Base-by-base conservation (phyloP, 495 filamentous ascomycete genomes). In the Lophium mytilinum region DNA sequence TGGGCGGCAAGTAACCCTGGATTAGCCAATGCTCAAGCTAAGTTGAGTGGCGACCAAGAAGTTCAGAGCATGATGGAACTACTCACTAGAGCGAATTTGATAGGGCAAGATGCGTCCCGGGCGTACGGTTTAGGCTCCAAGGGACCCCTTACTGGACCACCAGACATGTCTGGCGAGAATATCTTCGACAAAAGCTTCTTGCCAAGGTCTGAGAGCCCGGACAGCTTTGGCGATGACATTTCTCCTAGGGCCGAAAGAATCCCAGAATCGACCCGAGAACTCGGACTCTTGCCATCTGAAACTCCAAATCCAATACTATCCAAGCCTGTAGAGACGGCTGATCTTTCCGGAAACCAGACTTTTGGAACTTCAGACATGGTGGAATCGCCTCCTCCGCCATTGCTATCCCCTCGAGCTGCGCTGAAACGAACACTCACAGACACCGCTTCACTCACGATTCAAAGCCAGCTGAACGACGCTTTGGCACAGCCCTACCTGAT, bases 401-500 rank as follows among this genome's bases (percentile, higher is more conserved):
- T 83, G 37, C 77, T 83, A 67, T 49, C 58, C 35, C 49, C 48
- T 17, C 81, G 85, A 57, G 78, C 87, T 56, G 86, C 83, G 69
- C 75, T 95, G 61, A 94, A 88, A 74, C 82, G 92, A 68, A 95
- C 92, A 35, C 84, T 84, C 64, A 97, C 93, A 21, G 93, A 96
- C 68, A 78, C 86, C 33, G 82, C 78, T 30, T 75, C 85, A 47
- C 72, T 84, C 17, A 78, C 80, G 19, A 73, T 92, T 54, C 88
- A 93, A 71, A 83, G 83, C 61, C 92, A 86, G 75, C 84, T 97
- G 59, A 83, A 90, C 69, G 93, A 97, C 66, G 84, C 83, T 55
- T 74, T 97, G 75, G 88, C 90, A 52, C 85, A 90, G 70, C 90
- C 94, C 37, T 95, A 88, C 63, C 50, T 68, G 15, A 51, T 66